Evolutionary conservation across 73 alveolate species (phyloP), one percentile per base, ranked within the genome.

Genomic region (Loxodes magnus): DNA sequence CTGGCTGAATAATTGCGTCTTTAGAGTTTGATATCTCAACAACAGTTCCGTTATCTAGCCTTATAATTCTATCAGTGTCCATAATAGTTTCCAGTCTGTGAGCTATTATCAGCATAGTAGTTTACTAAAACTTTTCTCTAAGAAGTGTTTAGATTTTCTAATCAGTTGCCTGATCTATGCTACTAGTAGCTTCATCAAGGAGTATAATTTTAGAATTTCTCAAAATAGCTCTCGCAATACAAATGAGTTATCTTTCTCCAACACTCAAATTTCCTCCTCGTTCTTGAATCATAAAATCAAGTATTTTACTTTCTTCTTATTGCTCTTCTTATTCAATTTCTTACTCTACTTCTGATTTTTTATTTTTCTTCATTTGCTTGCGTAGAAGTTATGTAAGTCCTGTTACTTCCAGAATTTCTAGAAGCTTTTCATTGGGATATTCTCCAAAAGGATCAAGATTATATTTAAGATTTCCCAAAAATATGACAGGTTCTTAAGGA

Each of bases 131-230:
- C 71, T 55, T 21, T 46, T 73, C 56, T 27, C 43, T 56, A 9
- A 61, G 30, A 31, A 67, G 53, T 43, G 61, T 65, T 51, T 71
- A 65, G 23, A 76, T 76, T 35, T 59, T 54, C 56, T 75, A 73
- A 64, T 79, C 92, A 41, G 92, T 79, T 79, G 64, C 53, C 43
- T 67, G 74, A 55, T 78, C 92, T 24, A 73, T 56, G 39, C 69
- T 72, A 0, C 88, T 74, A 3, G 92, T 78, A 4, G 88, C 92
- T 41, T 78, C 92, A 64, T 78, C 92, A 55, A 78, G 63, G 15
- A 78, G 37, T 30, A 78, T 44, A 38, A 77, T 77, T 50, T 53
- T 63, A 35, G 71, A 67, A 28, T 71, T 71, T 44, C 67, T 64
- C 30, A 77, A 63, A 4, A 81, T 21, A 33, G 82, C 81, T 49